Evolutionary conservation across 345 rosid species (phyloP).

Genomic region (Populus euphratica): DNA sequence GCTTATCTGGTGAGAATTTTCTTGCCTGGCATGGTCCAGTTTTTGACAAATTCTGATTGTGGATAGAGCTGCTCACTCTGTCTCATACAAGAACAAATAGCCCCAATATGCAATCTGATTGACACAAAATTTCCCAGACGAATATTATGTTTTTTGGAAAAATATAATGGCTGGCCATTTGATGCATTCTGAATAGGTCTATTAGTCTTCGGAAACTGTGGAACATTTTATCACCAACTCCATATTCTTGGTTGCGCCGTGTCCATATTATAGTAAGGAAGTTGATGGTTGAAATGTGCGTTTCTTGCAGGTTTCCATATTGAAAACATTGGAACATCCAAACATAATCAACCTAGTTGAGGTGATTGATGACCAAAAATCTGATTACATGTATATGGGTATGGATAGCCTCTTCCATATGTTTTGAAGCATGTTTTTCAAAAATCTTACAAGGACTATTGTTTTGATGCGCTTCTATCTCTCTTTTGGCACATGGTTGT

Average conservation of each 20-base stretch:
- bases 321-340: background rate
- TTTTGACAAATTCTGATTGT: background rate
- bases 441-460: background rate
- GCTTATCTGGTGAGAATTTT: background rate
- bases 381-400: background rate
- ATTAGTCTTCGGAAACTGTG: background rate
- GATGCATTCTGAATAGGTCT: background rate
- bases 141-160: too few species aligned
- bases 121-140: too few species aligned
- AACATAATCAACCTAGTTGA: background rate
- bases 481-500: background rate
- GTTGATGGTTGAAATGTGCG: background rate
- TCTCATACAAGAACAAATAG: background rate
- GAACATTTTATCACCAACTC: background rate
- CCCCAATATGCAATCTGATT: background rate
- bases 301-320: background rate
- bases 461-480: background rate
- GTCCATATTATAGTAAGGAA: background rate
- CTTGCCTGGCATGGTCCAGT: background rate
- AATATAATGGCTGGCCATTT: background rate
- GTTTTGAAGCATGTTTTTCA: background rate
- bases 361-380: background rate
- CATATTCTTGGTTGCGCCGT: background rate
- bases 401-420: background rate
- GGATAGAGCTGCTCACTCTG: background rate